Base-by-base conservation (phyloP, 2,329 filamentous ascomycete species). In the Fusarium sp. region DNA sequence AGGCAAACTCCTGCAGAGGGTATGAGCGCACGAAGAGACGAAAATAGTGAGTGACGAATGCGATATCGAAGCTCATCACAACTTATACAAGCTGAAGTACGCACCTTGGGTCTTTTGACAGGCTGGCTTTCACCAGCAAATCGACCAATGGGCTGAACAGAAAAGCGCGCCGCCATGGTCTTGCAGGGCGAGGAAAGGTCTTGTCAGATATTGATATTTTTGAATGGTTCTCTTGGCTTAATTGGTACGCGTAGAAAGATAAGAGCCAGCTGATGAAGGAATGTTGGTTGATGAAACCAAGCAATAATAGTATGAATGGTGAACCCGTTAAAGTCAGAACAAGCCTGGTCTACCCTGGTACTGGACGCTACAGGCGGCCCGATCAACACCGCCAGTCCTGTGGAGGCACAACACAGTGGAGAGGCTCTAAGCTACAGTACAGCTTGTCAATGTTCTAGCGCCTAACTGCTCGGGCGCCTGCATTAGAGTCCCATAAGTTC, bases 31-130 rank as follows among this genome's bases (percentile, higher is more conserved):
- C 3, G 10, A 21, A 11, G 13, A 11, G 11, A 25, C 7, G 34
- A 34, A n/a, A 18, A n/a, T 14, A 14, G 12, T 37, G 13, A 31
- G 10, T 10, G 31, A 41, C 7, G 7, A 52, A 52, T 12, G 30
- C 13, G 2, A 12, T n/a, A 52, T 28, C 18, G 19, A 12, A 42
- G 49, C 7, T 28, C 31, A 7, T 19, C 31, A 42, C 25, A 39
- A 13, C 48, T 37, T 51, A 26, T 28, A 52, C 18, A n/a, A 13
- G 13, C 25, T 41, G 18, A 25, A 26, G 34, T 45, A 70, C 81
- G 74, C 80, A 91, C 92, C 82, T 88, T 93, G 21, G 93, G 93
- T 70, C 93, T 85, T 76, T 90, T 90, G 65, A 97, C 90, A 6
- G 91, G 85, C 64, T 92, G 88, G 75, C 89, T 91, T 50, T 84